Evolutionary conservation across 257 asterid species (phyloP).

Genomic region (Nicotiana paniculata): DNA sequence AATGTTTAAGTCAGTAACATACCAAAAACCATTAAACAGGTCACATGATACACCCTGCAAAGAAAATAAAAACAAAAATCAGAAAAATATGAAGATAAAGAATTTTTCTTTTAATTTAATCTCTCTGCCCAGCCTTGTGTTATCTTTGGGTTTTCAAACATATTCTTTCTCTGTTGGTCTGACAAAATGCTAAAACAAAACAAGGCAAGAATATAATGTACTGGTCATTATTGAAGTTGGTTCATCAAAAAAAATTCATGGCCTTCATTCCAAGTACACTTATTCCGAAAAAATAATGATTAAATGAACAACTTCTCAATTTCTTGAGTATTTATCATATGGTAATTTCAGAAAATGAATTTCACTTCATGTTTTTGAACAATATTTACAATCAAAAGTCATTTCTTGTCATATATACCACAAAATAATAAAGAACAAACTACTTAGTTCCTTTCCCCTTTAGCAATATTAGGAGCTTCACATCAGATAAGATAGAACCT

Average conservation of each 20-base stretch:
- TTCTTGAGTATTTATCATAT: background rate
- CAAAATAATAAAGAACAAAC: background rate
- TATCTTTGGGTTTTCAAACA: background rate
- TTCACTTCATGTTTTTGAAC: background rate
- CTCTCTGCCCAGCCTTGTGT: background rate
- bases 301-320: background rate
- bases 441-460: background rate
- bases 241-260: background rate
- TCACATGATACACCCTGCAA: constrained; percentile 95
- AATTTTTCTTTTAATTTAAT: background rate
- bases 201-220: background rate
- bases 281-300: background rate
- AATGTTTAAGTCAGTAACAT: constrained; percentile 64
- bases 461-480: background rate
- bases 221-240: background rate
- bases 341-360: no score
- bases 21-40: constrained; percentile 76
- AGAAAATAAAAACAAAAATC: constrained; percentile 5
- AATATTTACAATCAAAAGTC: background rate
- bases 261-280: background rate
- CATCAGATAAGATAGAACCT: background rate
- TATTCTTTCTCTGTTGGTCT: background rate
- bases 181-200: background rate
- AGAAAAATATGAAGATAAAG: background rate
- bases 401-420: background rate